Base-by-base conservation (phyloP, 2,329 filamentous ascomycete genomes). In the Xenoacremonium recifei region DNA sequence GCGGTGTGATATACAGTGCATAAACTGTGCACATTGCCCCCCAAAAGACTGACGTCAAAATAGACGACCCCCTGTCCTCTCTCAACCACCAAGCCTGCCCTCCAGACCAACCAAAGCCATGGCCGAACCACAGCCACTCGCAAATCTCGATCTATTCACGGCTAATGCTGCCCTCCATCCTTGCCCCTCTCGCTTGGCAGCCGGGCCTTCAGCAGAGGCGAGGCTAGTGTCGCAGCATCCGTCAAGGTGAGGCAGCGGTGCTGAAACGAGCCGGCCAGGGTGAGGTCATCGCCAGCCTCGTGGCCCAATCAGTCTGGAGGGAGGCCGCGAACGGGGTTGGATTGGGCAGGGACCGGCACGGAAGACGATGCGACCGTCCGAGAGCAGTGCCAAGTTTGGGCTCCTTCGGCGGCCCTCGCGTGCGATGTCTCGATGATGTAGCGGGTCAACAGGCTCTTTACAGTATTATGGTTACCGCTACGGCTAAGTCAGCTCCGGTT, bases 211-310 rank as follows among this genome's bases (percentile, higher is more conserved):
- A 27, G 13, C 23, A 27, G 23, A 13, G 23, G 23, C 23, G 7
- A 13, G 23, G 23, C 13, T 7, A 27, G 23, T 7, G 23, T 27
- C 23, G 23, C n/a, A n/a, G n/a, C n/a, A n/a, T n/a, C n/a, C n/a
- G n/a, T n/a, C 23, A 27, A 27, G 23, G 23, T 13, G 23, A 27
- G 23, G 23, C 23, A 27, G 23, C 23, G 23, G 23, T 21, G 15
- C 21, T 17, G 21, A 30, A 30, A 10, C 23, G 43, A 42, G 40
- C 27, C 39, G 19, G 35, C 38, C 23, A 35, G 35, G 38, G 52
- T 58, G 55, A 58, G 58, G 55, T 59, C 55, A 58, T 57, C 32
- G 45, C 42, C 49, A 49, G 48, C 47, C 39, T 44, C 44, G 21
- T 42, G 32, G 40, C 25, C 52, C 54, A 57, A 57, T 56, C 54